A percentile compares a stretch with the other conserved stretches of the same genome.
These are phyloP conservation scores for Aspergillus sp. DNA, from an alignment of 2,329 filamentous ascomycete species.

Conservation along the genomic window DNA sequence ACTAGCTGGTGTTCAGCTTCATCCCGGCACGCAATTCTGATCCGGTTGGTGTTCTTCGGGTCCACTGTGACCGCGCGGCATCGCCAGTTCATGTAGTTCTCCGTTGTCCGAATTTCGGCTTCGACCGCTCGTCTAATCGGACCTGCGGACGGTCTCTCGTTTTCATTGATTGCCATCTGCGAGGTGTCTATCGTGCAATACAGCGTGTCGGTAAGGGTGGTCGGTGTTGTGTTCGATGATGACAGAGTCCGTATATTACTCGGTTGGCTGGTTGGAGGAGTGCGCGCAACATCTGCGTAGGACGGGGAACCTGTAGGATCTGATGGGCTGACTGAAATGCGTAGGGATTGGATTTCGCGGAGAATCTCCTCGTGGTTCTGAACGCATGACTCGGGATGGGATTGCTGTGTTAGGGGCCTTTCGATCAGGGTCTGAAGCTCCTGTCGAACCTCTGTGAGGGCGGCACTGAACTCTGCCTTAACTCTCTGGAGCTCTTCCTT, in stretches of 20 bases:
- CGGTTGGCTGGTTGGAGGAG: conserved; percentile 13
- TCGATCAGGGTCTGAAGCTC: conserved; percentile 14
- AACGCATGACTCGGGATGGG: conserved; percentile 10
- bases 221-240: conserved; percentile 15
- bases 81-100: conserved; percentile 6
- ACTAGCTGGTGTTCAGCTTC: conserved; percentile 5
- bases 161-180: conserved; percentile 7
- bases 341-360: conserved; percentile 20
- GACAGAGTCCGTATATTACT: conserved; percentile 21
- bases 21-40: conserved; percentile 10
- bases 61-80: conserved; percentile 5
- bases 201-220: conserved; percentile 15
- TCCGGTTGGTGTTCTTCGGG: conserved; percentile 13
- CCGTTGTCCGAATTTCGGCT: conserved; percentile 13
- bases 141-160: conserved; percentile 10
- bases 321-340: conserved; percentile 10
- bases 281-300: conserved; percentile 20
- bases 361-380: conserved; percentile 19
- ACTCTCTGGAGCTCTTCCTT: conserved; percentile 20
- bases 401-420: conserved; percentile 14
- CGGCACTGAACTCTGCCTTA: conserved; percentile 19
- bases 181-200: conserved; percentile 5
- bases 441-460: conserved; percentile 16
- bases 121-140: conserved; percentile 11
- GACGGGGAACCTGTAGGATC: conserved; percentile 9